A percentile compares a stretch with the other conserved stretches of the same genome.
phyloP scores from a whole-genome alignment of 495 filamentous ascomycete species.

The Barbatosphaeria neglecta region DNA sequence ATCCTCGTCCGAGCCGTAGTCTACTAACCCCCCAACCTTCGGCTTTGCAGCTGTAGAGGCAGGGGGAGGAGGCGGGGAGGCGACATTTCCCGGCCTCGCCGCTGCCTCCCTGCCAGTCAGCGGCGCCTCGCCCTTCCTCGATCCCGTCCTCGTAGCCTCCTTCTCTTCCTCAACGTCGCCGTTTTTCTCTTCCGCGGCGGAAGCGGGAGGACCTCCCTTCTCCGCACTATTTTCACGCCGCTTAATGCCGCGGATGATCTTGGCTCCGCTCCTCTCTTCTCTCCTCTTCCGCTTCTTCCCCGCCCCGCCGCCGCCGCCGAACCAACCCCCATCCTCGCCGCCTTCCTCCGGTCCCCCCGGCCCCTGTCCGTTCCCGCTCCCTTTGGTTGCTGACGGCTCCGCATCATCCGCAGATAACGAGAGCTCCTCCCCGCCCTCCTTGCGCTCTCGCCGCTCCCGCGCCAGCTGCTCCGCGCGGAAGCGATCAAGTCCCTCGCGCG shows the following conservation, averaged over 20 bases:
- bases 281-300: slow-evolving; percentile 14
- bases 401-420: no score
- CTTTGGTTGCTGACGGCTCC: slow-evolving; percentile 10
- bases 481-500: slow-evolving; percentile 53
- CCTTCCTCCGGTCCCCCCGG: not conserved
- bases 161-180: not conserved
- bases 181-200: not conserved
- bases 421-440: slow-evolving; percentile 12
- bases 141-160: not conserved
- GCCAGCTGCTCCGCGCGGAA: slow-evolving; percentile 63
- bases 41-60: slow-evolving; percentile 2
- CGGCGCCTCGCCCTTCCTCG: not conserved
- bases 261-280: slow-evolving; percentile 6
- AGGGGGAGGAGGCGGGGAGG: not conserved
- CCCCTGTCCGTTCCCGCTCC: slow-evolving; percentile 4
- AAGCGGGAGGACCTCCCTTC: not conserved
- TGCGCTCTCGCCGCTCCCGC: slow-evolving; percentile 40
- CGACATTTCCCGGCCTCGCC: no score
- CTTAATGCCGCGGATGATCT: slow-evolving; percentile 9
- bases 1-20: slow-evolving; percentile 23
- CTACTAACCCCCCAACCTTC: slow-evolving; percentile 15
- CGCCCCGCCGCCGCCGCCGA: not conserved
- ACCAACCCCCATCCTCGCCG: slow-evolving; percentile 2
- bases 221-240: slow-evolving; percentile 3
- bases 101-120: no score